Evolutionary conservation across 2,329 filamentous ascomycete species (phyloP), one percentile per base, ranked within the genome.

Genomic region (Acephala macrosclerotiorum): DNA sequence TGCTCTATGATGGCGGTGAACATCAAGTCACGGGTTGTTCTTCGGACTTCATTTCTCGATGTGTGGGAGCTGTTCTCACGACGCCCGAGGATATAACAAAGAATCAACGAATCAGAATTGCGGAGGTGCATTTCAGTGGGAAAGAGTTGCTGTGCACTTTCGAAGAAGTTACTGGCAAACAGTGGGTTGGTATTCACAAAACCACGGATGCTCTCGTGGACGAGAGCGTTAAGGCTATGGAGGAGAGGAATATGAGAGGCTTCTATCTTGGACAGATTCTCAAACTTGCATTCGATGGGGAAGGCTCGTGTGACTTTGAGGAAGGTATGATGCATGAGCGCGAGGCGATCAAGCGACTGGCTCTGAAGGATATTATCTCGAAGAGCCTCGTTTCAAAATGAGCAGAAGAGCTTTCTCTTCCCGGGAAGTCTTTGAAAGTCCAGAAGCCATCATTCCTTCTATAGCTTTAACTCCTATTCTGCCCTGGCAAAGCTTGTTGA

Each of bases 181-280:
- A 62, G 42, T 65, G 42, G 58, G 45, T 29, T 36, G 53, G 35
- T 4, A 29, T 26, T 33, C 20, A 59, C 12, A 55, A 40, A 36
- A 60, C 14, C 35, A 60, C 56, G 6, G 47, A 64, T 12, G n/a
- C 26, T 20, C 25, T 60, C 1, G 33, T 60, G 11, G 33, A 40
- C 5, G 57, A 60, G 14, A 45, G 25, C 2, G 1, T 22, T 11
- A 11, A 42, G 29, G 61, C 61, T 18, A 26, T 57, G 2, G 22
- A 26, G 14, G 40, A n/a, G 7, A 55, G 61, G 4, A 25, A 63
- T 25, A 49, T 42, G 53, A 58, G 61, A 51, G 20, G 38, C 22
- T 64, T 64, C 42, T 64, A 64, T 53, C 16, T 64, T 42, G 61
- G 61, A 4, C 25, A 64, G n/a, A 64, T 64, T n/a, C 36, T 64